Conservation (phyloP, 2,329 filamentous ascomycete genomes). For the Colletotrichum plurivorum region DNA sequence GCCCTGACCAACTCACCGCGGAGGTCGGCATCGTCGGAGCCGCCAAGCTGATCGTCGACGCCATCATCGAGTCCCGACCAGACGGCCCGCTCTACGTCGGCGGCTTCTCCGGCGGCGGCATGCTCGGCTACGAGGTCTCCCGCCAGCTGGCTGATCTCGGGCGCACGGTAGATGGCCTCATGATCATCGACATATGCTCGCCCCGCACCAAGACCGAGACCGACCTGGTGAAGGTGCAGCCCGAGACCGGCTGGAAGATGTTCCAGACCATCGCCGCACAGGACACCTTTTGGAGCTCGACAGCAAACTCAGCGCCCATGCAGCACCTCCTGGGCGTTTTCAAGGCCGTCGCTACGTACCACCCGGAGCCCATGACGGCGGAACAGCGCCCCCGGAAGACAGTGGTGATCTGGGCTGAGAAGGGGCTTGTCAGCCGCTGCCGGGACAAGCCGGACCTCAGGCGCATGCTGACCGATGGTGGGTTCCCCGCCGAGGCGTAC, state of each 20-base stretch:
- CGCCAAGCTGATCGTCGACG: conserved; percentile 19
- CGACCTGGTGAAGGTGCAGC: neutral
- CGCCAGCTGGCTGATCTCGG: conserved; percentile 1
- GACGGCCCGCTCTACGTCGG: neutral
- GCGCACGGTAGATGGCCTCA: neutral
- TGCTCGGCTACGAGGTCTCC: conserved; percentile 17
- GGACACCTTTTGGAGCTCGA: conserved; percentile 1
- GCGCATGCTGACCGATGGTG: neutral
- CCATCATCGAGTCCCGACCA: neutral
- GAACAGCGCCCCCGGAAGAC: neutral
- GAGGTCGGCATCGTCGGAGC: conserved; percentile 6
- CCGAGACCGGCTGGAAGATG: conserved; percentile 3
- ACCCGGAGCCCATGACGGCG: neutral
- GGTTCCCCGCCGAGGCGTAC: neutral
- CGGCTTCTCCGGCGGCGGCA: conserved; percentile 18
- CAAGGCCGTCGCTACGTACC: neutral
- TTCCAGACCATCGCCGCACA: neutral
- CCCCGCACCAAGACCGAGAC: neutral
- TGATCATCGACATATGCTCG: conserved; percentile 17
- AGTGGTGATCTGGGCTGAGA: neutral
- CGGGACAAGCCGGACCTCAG: neutral
- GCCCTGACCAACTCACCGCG: conserved; percentile 1
- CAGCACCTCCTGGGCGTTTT: neutral
- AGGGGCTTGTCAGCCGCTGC: too few species aligned
- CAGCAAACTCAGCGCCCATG: neutral